Evolutionary conservation across 1,284 basidiomycete genomes (phyloP).

Genomic region (Lentinula novae-zelandiae): DNA sequence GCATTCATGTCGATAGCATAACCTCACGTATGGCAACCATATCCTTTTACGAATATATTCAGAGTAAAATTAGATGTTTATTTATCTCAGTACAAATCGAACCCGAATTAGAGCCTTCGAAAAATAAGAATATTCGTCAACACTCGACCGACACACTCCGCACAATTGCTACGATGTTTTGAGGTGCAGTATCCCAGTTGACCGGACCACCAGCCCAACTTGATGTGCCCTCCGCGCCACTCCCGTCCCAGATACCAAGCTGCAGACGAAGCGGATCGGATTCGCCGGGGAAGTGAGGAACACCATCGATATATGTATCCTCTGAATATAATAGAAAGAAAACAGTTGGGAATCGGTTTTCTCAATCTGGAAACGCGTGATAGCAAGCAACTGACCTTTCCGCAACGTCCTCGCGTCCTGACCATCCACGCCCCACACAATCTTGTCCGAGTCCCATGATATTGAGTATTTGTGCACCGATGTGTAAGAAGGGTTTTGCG

Average conservation of each 20-base stretch:
- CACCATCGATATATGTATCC: conserved; percentile 34
- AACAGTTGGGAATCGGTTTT: no score
- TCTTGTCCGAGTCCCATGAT: conserved; percentile 37
- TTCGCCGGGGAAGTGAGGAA: conserved; percentile 30
- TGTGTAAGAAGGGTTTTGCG: conserved; percentile 17
- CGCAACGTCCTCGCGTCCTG: conserved; percentile 30
- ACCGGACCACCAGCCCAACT: conserved; percentile 46
- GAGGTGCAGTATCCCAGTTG: conserved; percentile 34
- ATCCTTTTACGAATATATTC: no score
- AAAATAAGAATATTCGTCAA: neutral
- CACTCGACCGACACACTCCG: conserved; percentile 40
- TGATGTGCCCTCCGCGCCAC: conserved; percentile 38
- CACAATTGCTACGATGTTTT: conserved; percentile 32
- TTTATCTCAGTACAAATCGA: no score
- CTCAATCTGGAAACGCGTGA: conserved; percentile 10
- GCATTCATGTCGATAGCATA: no score
- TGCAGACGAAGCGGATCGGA: conserved; percentile 32
- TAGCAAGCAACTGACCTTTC: conserved; percentile 25
- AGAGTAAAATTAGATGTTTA: no score
- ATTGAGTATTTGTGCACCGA: conserved; percentile 37
- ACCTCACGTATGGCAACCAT: no score
- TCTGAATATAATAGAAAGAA: conserved; percentile 19
- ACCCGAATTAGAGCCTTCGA: no score
- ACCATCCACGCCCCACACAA: conserved; percentile 42
- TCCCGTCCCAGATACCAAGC: conserved; percentile 49